Conservation (phyloP, 129 eudicot species). For the Logfia minima region DNA sequence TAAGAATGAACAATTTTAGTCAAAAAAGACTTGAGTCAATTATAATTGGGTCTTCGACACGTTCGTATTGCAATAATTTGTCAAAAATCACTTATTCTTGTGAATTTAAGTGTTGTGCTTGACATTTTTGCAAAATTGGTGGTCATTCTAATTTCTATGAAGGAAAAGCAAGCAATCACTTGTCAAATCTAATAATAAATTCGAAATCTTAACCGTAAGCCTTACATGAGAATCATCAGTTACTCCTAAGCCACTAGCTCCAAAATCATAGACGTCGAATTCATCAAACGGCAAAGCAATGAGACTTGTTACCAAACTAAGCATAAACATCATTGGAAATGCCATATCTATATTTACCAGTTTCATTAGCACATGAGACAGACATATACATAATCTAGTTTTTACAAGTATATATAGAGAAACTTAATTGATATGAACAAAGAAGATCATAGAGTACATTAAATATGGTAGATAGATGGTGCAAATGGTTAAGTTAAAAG, state of each 20-base stretch:
- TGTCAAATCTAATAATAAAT: background rate
- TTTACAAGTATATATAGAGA: background rate
- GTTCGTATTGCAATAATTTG: no score
- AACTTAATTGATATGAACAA: constrained; percentile 1
- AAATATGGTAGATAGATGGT: constrained; percentile 36
- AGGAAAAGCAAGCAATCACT: background rate
- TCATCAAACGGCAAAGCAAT: constrained; percentile 14
- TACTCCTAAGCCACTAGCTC: constrained; percentile 47
- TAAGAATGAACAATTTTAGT: no score
- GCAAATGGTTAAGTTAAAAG: constrained; percentile 20
- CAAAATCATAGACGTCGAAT: constrained; percentile 50
- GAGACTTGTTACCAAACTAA: constrained; percentile 22
- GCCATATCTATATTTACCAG: background rate
- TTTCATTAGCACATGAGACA: constrained; percentile 13
- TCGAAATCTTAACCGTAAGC: background rate
- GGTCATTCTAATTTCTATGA: background rate
- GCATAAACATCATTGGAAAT: constrained; percentile 16
- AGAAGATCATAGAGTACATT: constrained; percentile 14
- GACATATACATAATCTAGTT: background rate
- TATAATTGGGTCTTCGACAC: no score
- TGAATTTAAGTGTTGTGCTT: background rate
- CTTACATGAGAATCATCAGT: constrained; percentile 55
- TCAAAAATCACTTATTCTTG: background rate
- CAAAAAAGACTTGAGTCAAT: no score
- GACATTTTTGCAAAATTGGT: background rate